A percentile compares a stretch with the other conserved stretches of the same genome.
phyloP scores from a whole-genome alignment of 2,329 filamentous ascomycete genomes.

The Exophiala alcalophila region DNA sequence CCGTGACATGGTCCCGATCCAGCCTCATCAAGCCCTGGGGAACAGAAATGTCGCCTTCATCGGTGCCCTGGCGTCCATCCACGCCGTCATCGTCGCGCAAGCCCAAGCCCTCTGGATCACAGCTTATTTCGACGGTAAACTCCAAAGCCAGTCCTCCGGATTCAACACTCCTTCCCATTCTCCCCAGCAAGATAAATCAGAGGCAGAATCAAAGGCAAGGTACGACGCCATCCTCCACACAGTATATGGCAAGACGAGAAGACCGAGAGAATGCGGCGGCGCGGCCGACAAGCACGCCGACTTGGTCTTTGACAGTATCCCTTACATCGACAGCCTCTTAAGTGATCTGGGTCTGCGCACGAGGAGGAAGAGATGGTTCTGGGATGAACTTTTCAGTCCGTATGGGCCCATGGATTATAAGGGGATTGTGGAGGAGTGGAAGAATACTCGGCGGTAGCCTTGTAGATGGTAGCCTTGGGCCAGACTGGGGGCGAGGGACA shows the following conservation, averaged over 20 bases:
- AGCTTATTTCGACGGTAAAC: constrained; percentile 59
- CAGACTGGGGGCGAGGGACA: too few relatives aligned
- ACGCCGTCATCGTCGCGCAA: constrained; percentile 42
- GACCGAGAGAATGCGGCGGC: constrained; percentile 55
- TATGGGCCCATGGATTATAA: constrained; percentile 45
- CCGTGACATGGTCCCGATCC: constrained; percentile 48
- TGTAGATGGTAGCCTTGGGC: too few relatives aligned
- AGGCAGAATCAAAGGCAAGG: constrained; percentile 34
- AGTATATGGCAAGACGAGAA: constrained; percentile 67
- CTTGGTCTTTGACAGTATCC: constrained; percentile 71
- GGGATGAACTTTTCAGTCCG: constrained; percentile 36
- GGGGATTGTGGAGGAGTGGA: too few relatives aligned
- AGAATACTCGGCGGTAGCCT: too few relatives aligned
- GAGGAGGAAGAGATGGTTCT: constrained; percentile 33
- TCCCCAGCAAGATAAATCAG: constrained; percentile 27
- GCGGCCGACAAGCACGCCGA: constrained; percentile 62
- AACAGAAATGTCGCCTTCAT: constrained; percentile 47
- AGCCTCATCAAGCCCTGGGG: constrained; percentile 3
- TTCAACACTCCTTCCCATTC: too few relatives aligned
- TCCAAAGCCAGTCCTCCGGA: too few relatives aligned
- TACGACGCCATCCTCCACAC: constrained; percentile 61
- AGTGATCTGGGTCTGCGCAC: constrained; percentile 61
- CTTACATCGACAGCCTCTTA: constrained; percentile 69
- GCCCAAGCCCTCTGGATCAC: constrained; percentile 59
- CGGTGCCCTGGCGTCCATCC: constrained; percentile 46